Evolutionary conservation across 768 basidiomycete species (phyloP).

Genomic region (Russula sp.): DNA sequence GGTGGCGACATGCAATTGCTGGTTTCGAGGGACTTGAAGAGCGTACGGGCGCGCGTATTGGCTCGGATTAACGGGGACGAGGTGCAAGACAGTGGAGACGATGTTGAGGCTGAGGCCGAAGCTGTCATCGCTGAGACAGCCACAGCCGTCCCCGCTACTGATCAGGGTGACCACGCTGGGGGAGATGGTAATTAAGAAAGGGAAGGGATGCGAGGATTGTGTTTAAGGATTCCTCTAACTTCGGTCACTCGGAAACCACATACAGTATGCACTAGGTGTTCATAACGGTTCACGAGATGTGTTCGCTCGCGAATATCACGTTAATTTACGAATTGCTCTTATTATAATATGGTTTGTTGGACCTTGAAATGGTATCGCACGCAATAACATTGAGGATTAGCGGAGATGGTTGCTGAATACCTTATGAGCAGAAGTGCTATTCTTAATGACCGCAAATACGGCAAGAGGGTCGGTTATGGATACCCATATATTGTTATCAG

Average conservation of each 20-base stretch:
- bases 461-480: no score
- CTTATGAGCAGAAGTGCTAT: no score
- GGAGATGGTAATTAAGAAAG: neutral
- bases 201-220: neutral
- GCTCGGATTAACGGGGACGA: neutral
- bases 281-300: neutral
- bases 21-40: conserved; percentile 16
- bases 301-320: neutral
- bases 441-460: no score
- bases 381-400: neutral
- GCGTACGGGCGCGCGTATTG: neutral
- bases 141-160: neutral
- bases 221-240: neutral
- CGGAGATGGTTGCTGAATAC: neutral
- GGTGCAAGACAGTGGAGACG: neutral
- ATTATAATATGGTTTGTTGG: neutral
- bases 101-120: neutral
- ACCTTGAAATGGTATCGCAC: no score
- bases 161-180: neutral
- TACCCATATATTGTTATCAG: no score
- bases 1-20: neutral
- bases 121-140: neutral
- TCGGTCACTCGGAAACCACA: no score
- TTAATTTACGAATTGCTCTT: neutral
- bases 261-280: neutral